Conservation (phyloP, 1,284 basidiomycete species). For the Ceraceosorus guamensis region DNA sequence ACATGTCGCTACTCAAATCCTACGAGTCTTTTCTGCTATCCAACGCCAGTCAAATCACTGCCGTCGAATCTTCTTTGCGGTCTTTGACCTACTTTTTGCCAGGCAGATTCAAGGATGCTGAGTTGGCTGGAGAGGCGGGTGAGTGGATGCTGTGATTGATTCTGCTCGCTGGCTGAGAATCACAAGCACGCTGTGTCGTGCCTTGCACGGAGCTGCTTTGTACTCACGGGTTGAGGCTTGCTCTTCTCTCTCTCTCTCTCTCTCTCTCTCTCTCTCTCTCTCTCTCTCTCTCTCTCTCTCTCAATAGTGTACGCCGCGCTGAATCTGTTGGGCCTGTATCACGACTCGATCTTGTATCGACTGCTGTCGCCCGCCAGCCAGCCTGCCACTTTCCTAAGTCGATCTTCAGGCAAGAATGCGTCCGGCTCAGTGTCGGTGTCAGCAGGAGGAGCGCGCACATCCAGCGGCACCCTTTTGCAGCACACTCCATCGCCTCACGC, state of each 20-base stretch:
- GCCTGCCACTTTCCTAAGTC: conserved; percentile 1
- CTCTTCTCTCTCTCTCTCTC: too few relatives aligned
- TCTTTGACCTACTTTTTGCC: conserved; percentile 90
- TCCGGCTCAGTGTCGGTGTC: background rate
- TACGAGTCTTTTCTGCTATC: conserved; percentile 43
- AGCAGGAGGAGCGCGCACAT: background rate
- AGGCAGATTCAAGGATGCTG: conserved; percentile 91
- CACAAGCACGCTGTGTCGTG: background rate
- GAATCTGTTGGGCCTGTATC: conserved; percentile 51
- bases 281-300: background rate
- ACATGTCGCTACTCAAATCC: conserved; percentile 1
- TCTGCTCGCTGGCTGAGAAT: too few relatives aligned
- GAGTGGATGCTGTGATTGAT: background rate
- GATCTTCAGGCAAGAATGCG: background rate
- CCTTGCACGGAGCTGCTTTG: background rate
- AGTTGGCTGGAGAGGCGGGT: conserved; percentile 79
- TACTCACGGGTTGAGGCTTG: too few relatives aligned
- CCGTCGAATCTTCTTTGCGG: conserved; percentile 76
- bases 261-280: conserved; percentile 1
- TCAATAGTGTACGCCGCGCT: conserved; percentile 47
- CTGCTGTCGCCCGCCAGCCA: conserved; percentile 21
- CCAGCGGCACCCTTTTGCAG: conserved; percentile 9
- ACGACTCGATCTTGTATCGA: conserved; percentile 49
- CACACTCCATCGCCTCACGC: conserved; percentile 49
- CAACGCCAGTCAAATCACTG: conserved; percentile 56